Evolutionary conservation across 768 basidiomycete genomes (phyloP).

Genomic region (Tricholoma bakamatsutake): DNA sequence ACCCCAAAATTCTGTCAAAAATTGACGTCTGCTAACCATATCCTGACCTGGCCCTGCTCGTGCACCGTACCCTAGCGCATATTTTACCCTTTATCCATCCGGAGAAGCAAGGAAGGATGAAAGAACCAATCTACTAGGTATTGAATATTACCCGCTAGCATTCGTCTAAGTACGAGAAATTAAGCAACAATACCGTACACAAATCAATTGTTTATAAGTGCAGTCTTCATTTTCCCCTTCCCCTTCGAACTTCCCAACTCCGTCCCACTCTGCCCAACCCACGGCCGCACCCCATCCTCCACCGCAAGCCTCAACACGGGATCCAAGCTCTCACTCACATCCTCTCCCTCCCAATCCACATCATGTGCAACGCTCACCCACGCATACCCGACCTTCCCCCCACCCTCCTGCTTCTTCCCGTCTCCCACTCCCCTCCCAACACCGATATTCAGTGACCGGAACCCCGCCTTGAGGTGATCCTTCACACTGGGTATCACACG

Average conservation of each 20-base stretch:
- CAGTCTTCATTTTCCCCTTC: slow-evolving; percentile 1
- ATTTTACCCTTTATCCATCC: background rate
- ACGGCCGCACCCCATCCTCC: slow-evolving; percentile 39
- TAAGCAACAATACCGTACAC: background rate
- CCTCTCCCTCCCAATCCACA: slow-evolving; percentile 78
- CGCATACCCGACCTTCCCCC: slow-evolving; percentile 59
- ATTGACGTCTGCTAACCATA: too few species aligned
- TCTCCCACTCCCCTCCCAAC: slow-evolving; percentile 7
- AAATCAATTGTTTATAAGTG: background rate
- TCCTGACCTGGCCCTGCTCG: too few species aligned
- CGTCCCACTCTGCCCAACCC: slow-evolving; percentile 22
- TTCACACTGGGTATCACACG: slow-evolving; percentile 62
- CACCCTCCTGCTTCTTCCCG: slow-evolving; percentile 21
- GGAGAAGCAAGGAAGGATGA: background rate
- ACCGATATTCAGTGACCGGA: slow-evolving; percentile 51
- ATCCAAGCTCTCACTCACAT: slow-evolving; percentile 49
- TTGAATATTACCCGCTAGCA: background rate
- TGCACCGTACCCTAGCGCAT: background rate
- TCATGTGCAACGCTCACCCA: slow-evolving; percentile 82
- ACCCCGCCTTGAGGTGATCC: slow-evolving; percentile 68
- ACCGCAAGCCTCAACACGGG: slow-evolving; percentile 36
- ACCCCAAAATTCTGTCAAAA: too few species aligned
- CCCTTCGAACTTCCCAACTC: slow-evolving; percentile 17
- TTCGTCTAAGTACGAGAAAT: background rate
- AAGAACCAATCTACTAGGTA: background rate